Evolutionary conservation across 148 eudicot species (phyloP).

Genomic region (Simmondsia chinensis): DNA sequence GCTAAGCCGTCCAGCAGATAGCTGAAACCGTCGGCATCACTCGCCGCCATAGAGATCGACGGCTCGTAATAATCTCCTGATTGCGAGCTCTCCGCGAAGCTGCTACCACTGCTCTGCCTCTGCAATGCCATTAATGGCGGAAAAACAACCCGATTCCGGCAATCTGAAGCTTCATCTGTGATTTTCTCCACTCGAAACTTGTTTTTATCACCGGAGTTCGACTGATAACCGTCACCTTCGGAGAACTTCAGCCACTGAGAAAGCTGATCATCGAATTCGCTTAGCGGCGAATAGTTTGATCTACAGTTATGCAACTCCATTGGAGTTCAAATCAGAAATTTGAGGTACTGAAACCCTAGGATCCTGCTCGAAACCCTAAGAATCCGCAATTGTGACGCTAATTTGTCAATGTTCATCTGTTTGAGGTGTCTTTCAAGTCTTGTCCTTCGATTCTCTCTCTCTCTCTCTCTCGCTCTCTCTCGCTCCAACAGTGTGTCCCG

Average conservation of each 20-base stretch:
- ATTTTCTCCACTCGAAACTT: conserved; percentile 12
- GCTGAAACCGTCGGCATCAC: no score
- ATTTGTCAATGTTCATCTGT: background rate
- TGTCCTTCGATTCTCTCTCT: no score
- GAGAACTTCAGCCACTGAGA: no score
- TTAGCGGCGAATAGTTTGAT: conserved; percentile 56
- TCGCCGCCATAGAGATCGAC: conserved; percentile 33
- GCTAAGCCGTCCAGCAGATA: no score
- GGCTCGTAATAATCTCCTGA: conserved; percentile 62
- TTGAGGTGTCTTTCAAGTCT: background rate
- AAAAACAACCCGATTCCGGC: conserved; percentile 28
- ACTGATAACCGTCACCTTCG: no score
- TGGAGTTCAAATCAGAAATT: conserved; percentile 2
- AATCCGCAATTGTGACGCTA: no score
- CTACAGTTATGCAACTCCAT: conserved; percentile 65
- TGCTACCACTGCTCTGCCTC: conserved; percentile 84
- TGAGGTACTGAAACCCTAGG: no score
- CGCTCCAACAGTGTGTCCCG: no score
- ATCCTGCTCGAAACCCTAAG: conserved; percentile 7
- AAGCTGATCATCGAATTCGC: conserved; percentile 46
- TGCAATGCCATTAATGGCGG: conserved; percentile 46
- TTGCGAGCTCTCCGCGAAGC: conserved; percentile 80
- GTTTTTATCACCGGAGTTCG: conserved; percentile 15
- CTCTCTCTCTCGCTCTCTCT: no score
- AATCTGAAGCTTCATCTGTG: conserved; percentile 34